Evolutionary conservation across 805 yeast genomes (phyloP).

Genomic region (Candida tallmaniae): DNA sequence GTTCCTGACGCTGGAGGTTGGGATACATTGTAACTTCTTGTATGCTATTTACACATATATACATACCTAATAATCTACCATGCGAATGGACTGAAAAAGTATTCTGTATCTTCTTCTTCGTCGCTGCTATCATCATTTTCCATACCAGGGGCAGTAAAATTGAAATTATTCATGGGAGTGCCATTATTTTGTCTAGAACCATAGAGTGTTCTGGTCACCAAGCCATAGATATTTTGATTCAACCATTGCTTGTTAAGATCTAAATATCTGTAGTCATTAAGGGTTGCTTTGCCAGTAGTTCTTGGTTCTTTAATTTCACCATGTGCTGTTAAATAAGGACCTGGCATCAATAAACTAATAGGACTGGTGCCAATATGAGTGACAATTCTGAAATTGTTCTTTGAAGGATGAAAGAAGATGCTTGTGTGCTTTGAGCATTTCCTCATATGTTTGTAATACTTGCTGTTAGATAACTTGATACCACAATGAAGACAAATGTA

Average conservation of each 20-base stretch:
- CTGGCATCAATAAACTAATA: slow-evolving; percentile 38
- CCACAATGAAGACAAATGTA: slow-evolving; percentile 37
- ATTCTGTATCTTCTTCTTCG: slow-evolving; percentile 9
- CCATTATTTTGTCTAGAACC: slow-evolving; percentile 17
- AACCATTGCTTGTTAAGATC: slow-evolving; percentile 59
- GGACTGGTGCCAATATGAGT: slow-evolving; percentile 22
- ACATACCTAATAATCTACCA: slow-evolving; percentile 5
- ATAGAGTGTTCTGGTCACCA: slow-evolving; percentile 31
- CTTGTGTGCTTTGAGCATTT: slow-evolving; percentile 21
- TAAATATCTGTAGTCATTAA: slow-evolving; percentile 50
- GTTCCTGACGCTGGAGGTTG: slow-evolving; percentile 90
- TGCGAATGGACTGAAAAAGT: slow-evolving; percentile 10
- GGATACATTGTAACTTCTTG: slow-evolving; percentile 60
- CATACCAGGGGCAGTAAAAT: slow-evolving; percentile 3
- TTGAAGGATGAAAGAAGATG: slow-evolving; percentile 23
- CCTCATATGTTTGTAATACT: slow-evolving; percentile 21
- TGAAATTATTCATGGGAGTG: slow-evolving; percentile 8
- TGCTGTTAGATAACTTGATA: slow-evolving; percentile 13
- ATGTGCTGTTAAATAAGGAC: slow-evolving; percentile 70
- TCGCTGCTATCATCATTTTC: slow-evolving; percentile 3
- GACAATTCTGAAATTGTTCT: slow-evolving; percentile 21
- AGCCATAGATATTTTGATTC: slow-evolving; percentile 52
- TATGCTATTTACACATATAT: not conserved
- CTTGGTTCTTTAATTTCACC: slow-evolving; percentile 67
- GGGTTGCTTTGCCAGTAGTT: slow-evolving; percentile 51